These are phyloP conservation scores for Dichotomocladium elegans DNA, from an alignment of 371 early-diverging fungal genomes.

Conservation along the genomic window DNA sequence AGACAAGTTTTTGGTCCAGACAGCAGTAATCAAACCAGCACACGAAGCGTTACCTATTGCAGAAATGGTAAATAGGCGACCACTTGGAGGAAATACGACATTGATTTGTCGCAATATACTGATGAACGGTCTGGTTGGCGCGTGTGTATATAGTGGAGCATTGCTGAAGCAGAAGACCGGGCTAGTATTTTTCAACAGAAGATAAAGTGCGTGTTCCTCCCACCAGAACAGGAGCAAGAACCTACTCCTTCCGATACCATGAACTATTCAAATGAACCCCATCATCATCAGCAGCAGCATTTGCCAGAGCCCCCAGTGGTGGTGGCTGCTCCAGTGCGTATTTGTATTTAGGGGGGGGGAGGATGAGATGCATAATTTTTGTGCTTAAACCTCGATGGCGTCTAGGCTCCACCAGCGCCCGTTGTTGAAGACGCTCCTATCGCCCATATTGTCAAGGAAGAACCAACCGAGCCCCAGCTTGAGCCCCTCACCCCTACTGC, in stretches of 20 bases:
- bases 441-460: too few relatives aligned
- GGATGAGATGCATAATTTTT: neutral
- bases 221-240: constrained; percentile 10
- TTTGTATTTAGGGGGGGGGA: neutral
- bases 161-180: constrained; percentile 46
- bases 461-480: constrained; percentile 6
- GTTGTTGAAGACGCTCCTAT: neutral
- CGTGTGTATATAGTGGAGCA: constrained; percentile 48
- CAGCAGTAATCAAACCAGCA: constrained; percentile 7
- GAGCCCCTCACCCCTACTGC: neutral
- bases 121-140: neutral
- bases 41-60: constrained; percentile 11
- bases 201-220: constrained; percentile 57
- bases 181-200: constrained; percentile 59
- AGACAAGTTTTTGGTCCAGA: constrained; percentile 85
- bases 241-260: neutral
- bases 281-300: neutral
- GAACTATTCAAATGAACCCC: neutral
- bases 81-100: neutral
- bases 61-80: constrained; percentile 14
- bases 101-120: neutral
- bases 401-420: neutral
- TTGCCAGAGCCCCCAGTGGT: too few relatives aligned
- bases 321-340: too few relatives aligned
- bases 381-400: neutral